Conservation (phyloP, 768 basidiomycete species). For the Lactarius indigo region DNA sequence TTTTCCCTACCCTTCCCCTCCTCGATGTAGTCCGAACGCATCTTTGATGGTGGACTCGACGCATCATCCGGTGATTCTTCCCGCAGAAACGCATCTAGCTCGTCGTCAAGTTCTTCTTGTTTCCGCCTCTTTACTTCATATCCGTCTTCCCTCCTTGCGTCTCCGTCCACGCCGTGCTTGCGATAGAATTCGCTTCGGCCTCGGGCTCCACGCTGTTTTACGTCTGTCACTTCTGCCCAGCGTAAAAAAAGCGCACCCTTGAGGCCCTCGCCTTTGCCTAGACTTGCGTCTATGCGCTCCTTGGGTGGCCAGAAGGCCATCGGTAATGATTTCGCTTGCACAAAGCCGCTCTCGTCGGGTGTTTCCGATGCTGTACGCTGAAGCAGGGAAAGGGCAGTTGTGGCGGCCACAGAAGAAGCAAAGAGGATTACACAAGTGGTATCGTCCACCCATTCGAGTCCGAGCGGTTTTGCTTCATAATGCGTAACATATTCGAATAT, state of each 20-base stretch:
- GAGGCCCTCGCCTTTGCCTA: slow-evolving; percentile 67
- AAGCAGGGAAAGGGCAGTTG: slow-evolving; percentile 46
- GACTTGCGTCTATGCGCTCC: slow-evolving; percentile 65
- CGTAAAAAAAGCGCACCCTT: slow-evolving; percentile 68
- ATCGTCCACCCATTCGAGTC: slow-evolving; percentile 85
- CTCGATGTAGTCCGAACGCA: slow-evolving; percentile 63
- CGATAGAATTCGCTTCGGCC: slow-evolving; percentile 74
- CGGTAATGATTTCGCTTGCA: slow-evolving; percentile 68
- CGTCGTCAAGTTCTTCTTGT: slow-evolving; percentile 52
- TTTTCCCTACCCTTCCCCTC: slow-evolving; percentile 37
- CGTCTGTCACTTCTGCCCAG: slow-evolving; percentile 68
- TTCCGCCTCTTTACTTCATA: slow-evolving; percentile 33
- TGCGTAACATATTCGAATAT: slow-evolving; percentile 82
- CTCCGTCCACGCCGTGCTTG: slow-evolving; percentile 59
- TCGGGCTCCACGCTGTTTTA: slow-evolving; percentile 75
- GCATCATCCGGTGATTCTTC: slow-evolving; percentile 37
- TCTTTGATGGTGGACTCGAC: slow-evolving; percentile 51
- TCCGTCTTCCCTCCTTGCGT: slow-evolving; percentile 27
- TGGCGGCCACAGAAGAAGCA: slow-evolving; percentile 50
- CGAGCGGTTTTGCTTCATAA: slow-evolving; percentile 70
- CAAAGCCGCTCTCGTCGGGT: slow-evolving; percentile 52
- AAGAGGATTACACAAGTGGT: slow-evolving; percentile 79
- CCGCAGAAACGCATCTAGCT: slow-evolving; percentile 66
- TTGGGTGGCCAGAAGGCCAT: slow-evolving; percentile 76
- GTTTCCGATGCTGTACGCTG: slow-evolving; percentile 49